These are phyloP conservation scores for Metarhizium guizhouense DNA, from an alignment of 2,329 filamentous ascomycete genomes.

Conservation along the genomic window DNA sequence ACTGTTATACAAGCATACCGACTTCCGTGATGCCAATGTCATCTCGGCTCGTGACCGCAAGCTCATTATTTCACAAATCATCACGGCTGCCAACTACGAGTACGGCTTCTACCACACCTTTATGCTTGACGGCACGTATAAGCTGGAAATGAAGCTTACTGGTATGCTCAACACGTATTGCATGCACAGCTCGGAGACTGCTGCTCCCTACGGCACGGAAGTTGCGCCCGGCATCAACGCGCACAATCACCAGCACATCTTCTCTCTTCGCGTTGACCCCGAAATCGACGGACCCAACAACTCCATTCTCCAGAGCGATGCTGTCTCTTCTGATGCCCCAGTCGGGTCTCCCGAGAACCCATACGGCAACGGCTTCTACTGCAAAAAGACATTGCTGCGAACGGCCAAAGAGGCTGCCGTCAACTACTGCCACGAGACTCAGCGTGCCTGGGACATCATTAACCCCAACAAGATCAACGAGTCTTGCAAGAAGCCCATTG, in stretches of 20 bases:
- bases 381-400: conserved; percentile 16
- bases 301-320: conserved; percentile 63
- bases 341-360: conserved; percentile 61
- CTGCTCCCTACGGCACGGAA: conserved; percentile 48
- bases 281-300: conserved; percentile 54
- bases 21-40: conserved; percentile 50
- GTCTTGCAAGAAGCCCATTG: conserved; percentile 31
- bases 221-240: conserved; percentile 54
- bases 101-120: conserved; percentile 35
- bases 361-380: conserved; percentile 65
- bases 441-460: conserved; percentile 24
- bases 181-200: conserved; percentile 28
- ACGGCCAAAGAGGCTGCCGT: conserved; percentile 14
- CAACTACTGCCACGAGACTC: conserved; percentile 20
- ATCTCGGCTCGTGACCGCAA: conserved; percentile 49
- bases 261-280: conserved; percentile 57
- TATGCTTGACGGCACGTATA: conserved; percentile 56
- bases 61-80: conserved; percentile 55
- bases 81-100: conserved; percentile 59
- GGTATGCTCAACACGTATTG: conserved; percentile 34
- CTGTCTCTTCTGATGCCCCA: conserved; percentile 48
- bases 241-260: conserved; percentile 64
- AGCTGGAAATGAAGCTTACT: conserved; percentile 44
- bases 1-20: conserved; percentile 56
- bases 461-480: conserved; percentile 32